A percentile compares a stretch with the other conserved stretches of the same genome.
Evolutionary conservation across 2,329 filamentous ascomycete genomes (phyloP).

Genomic region (Xylariaceae sp.): DNA sequence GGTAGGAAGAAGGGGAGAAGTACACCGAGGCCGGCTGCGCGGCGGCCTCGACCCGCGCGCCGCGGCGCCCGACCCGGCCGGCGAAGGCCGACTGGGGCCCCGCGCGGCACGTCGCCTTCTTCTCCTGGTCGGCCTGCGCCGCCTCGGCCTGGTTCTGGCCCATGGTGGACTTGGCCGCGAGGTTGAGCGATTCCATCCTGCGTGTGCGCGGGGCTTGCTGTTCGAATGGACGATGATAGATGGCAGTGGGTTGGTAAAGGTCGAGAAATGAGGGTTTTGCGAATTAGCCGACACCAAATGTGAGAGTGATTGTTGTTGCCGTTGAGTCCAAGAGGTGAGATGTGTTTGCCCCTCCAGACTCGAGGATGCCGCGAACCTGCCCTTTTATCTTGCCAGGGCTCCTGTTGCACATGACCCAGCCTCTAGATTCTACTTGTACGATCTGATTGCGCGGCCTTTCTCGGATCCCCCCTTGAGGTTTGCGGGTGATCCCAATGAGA

Average conservation of each 20-base stretch:
- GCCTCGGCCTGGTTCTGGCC: not conserved
- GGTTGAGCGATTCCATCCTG: not conserved
- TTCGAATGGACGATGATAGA: too few species aligned
- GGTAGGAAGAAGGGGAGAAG: too few species aligned
- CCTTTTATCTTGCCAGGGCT: not conserved
- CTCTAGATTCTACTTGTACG: not conserved
- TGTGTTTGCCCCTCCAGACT: too few species aligned
- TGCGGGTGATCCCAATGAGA: too few species aligned
- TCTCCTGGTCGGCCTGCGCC: not conserved
- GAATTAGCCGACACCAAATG: too few species aligned
- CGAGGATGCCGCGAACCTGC: not conserved
- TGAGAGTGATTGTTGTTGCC: too few species aligned
- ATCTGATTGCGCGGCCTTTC: constrained; percentile 3
- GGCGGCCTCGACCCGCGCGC: not conserved
- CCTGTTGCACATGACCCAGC: not conserved
- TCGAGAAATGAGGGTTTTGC: too few species aligned
- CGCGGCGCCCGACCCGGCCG: not conserved
- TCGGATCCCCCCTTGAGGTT: not conserved
- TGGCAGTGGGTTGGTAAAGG: too few species aligned
- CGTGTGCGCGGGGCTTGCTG: too few species aligned
- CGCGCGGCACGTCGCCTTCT: not conserved
- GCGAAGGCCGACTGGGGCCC: too few species aligned
- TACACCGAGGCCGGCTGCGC: too few species aligned
- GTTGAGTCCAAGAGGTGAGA: too few species aligned
- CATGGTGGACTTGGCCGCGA: not conserved